Evolutionary conservation across 2,329 filamentous ascomycete genomes (phyloP).

Genomic region (Beauveria varroae): DNA sequence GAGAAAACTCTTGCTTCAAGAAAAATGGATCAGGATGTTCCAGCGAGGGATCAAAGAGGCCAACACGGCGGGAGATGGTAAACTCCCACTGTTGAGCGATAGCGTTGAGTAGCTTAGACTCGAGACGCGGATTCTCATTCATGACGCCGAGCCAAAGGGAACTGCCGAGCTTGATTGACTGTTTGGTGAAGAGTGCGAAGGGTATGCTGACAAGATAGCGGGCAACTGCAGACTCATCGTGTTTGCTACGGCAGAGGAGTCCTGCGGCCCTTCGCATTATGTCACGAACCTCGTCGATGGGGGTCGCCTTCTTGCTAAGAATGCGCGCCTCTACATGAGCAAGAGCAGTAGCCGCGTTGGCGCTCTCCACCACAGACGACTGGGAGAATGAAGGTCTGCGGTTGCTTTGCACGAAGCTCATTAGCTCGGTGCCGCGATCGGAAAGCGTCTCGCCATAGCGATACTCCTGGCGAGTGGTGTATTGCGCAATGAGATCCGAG

Average conservation of each 20-base stretch:
- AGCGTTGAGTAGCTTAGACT: conserved; percentile 76
- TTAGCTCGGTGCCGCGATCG: conserved; percentile 59
- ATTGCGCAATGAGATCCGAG: conserved; percentile 94
- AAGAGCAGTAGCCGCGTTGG: conserved; percentile 57
- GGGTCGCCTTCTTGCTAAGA: conserved; percentile 58
- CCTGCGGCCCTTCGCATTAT: conserved; percentile 79
- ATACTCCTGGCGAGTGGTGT: conserved; percentile 94
- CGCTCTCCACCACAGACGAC: conserved; percentile 44
- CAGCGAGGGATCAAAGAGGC: conserved; percentile 71
- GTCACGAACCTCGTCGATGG: conserved; percentile 69
- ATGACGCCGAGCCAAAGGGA: conserved; percentile 96
- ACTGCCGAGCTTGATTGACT: conserved; percentile 90
- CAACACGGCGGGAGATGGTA: conserved; percentile 68
- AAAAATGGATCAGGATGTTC: conserved; percentile 83
- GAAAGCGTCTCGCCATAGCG: conserved; percentile 72
- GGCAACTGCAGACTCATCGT: conserved; percentile 69
- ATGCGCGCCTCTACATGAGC: conserved; percentile 66
- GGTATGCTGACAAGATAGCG: conserved; percentile 88
- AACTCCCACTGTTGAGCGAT: conserved; percentile 88
- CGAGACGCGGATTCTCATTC: conserved; percentile 86
- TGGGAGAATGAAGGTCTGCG: conserved; percentile 45
- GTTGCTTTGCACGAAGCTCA: conserved; percentile 51
- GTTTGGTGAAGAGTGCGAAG: conserved; percentile 87
- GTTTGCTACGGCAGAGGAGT: conserved; percentile 70
- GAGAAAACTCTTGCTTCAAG: conserved; percentile 83